Conservation (phyloP, 1,284 basidiomycete species). For the Wallemia mellicola region DNA sequence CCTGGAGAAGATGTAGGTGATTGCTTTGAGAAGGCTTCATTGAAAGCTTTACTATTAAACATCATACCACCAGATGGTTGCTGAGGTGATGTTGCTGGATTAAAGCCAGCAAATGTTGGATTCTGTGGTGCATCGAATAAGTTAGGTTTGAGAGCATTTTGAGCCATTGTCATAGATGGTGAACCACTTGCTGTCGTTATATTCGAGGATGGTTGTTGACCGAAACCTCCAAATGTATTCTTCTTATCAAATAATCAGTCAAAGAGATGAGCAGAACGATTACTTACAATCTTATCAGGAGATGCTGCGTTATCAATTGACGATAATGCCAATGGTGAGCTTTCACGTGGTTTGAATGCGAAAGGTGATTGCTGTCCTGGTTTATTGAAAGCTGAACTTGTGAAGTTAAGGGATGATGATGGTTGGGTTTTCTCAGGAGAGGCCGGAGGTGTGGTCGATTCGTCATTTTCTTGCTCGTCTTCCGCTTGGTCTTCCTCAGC, state of each 20-base stretch:
- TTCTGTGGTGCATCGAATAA: not conserved
- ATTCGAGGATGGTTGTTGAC: not conserved
- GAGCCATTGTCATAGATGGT: too few species aligned
- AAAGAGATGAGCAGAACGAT: too few species aligned
- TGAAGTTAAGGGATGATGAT: not conserved
- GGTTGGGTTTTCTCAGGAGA: not conserved
- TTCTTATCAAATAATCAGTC: too few species aligned
- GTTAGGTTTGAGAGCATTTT: not conserved
- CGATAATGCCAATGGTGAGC: not conserved
- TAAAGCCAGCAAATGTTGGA: not conserved
- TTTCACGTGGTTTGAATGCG: not conserved
- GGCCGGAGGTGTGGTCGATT: not conserved
- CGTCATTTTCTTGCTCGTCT: not conserved
- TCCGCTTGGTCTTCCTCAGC: not conserved
- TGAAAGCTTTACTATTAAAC: not conserved
- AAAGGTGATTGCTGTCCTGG: not conserved
- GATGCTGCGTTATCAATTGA: not conserved
- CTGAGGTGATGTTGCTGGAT: not conserved
- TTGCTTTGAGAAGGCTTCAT: not conserved
- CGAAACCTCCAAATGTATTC: not conserved
- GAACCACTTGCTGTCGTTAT: too few species aligned
- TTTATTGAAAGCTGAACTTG: not conserved
- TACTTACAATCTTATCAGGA: not conserved
- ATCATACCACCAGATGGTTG: not conserved
- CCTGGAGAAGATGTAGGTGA: not conserved